phyloP scores from a whole-genome alignment of 768 basidiomycete genomes.

The Myochromella boudieri region DNA sequence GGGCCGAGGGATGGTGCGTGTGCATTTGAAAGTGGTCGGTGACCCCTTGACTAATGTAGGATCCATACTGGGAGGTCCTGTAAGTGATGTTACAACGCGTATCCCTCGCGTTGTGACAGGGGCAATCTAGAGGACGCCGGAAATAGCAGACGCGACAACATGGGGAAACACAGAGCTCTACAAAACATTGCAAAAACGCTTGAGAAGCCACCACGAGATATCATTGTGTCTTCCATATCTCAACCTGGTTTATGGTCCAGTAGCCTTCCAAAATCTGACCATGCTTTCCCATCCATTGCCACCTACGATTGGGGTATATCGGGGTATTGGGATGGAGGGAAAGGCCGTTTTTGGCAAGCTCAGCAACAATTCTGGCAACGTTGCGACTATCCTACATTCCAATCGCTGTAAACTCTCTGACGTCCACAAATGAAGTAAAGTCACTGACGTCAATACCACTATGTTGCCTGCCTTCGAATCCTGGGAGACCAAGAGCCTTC shows the following conservation, averaged over 20 bases:
- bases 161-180: no score
- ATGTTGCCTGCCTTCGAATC: constrained; percentile 84
- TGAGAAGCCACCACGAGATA: no score
- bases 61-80: no score
- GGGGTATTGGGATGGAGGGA: constrained; percentile 70
- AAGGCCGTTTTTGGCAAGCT: constrained; percentile 71
- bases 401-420: neutral
- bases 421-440: constrained; percentile 7
- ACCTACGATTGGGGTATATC: constrained; percentile 65
- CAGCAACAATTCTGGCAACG: constrained; percentile 75
- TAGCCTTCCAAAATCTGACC: constrained; percentile 63
- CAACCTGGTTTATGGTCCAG: constrained; percentile 9
- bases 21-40: no score
- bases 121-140: no score
- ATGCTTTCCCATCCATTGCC: constrained; percentile 84
- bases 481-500: constrained; percentile 62
- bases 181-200: no score
- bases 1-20: no score
- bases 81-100: no score
- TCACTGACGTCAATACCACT: constrained; percentile 85
- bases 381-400: constrained; percentile 80
- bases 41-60: no score
- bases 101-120: no score
- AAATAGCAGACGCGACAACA: no score
- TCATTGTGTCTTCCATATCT: no score